Evolutionary conservation across 2,329 filamentous ascomycete species (phyloP).

Genomic region (Aspergillus fischeri): DNA sequence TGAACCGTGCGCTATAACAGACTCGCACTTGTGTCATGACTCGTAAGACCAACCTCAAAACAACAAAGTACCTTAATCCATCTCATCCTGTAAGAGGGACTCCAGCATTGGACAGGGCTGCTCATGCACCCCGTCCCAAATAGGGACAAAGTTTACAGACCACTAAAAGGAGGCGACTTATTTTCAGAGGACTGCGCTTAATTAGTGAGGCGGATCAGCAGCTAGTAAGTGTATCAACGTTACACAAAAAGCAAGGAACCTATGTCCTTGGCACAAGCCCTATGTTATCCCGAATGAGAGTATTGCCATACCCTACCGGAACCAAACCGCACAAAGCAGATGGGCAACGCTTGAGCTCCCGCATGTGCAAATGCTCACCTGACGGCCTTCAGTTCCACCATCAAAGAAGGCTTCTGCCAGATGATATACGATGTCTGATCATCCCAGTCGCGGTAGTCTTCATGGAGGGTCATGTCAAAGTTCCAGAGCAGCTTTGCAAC

Average conservation of each 20-base stretch:
- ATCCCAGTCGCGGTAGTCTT: background rate
- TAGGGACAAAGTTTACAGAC: background rate
- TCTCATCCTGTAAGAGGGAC: background rate
- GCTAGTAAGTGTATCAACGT: background rate
- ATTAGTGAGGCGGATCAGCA: background rate
- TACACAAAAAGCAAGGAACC: background rate
- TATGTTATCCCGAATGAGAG: background rate
- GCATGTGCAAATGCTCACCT: background rate
- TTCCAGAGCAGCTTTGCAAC: slow-evolving; percentile 3
- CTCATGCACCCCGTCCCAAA: background rate
- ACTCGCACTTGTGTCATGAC: background rate
- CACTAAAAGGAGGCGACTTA: background rate
- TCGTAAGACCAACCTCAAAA: background rate
- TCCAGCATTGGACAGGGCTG: background rate
- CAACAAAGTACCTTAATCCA: background rate
- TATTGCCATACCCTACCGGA: background rate
- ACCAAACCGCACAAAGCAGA: background rate
- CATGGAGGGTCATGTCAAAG: background rate
- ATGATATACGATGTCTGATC: background rate
- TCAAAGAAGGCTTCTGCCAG: slow-evolving; percentile 4
- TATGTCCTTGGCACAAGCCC: background rate
- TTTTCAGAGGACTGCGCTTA: background rate
- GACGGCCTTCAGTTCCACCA: background rate
- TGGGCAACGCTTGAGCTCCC: background rate
- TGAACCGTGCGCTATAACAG: background rate